phyloP scores from a whole-genome alignment of 2,329 filamentous ascomycete genomes.

The Alternaria sp. region DNA sequence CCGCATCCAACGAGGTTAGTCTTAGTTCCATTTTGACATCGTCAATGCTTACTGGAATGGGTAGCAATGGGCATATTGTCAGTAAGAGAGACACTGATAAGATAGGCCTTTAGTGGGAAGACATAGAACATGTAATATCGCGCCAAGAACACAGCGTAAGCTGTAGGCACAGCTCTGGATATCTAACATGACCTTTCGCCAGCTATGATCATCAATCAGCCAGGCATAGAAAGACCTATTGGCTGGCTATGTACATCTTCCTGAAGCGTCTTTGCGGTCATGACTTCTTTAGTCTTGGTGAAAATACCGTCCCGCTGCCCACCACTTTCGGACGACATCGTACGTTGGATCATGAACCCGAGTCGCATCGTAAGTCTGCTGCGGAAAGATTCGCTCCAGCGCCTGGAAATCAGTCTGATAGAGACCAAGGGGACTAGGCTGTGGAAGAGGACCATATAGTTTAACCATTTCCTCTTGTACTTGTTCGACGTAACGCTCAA shows the following conservation, averaged over 20 bases:
- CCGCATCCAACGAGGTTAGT: background rate
- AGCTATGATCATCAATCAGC: background rate
- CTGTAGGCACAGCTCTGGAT: background rate
- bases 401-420: background rate
- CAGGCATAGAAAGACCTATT: background rate
- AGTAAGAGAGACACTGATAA: background rate
- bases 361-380: background rate
- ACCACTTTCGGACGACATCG: background rate
- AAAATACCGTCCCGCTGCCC: background rate
- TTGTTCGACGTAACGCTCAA: background rate
- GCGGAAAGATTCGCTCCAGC: background rate
- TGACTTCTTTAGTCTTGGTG: background rate
- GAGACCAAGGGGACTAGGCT: background rate
- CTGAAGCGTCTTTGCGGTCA: background rate
- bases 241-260: background rate
- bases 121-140: background rate
- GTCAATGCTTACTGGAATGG: background rate
- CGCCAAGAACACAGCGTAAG: background rate
- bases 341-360: background rate
- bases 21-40: background rate
- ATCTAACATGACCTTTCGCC: background rate
- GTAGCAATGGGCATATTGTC: background rate
- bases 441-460: background rate
- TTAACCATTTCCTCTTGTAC: background rate
- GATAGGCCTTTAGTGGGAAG: background rate